phyloP scores from a whole-genome alignment of 352 stramenopile genomes.

The Phytophthora brassicae region DNA sequence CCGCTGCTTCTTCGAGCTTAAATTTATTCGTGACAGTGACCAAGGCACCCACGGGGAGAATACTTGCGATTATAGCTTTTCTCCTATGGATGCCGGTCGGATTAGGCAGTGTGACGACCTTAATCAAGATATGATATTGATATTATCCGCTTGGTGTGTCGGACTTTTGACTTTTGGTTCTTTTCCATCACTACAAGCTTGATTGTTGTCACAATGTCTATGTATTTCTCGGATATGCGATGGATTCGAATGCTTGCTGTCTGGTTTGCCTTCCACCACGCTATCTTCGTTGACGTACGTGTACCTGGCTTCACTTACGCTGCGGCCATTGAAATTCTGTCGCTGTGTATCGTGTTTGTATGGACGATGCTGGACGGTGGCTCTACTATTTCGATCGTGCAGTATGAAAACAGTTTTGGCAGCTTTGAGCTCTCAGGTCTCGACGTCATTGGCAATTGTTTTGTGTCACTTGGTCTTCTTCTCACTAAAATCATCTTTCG shows the following conservation, averaged over 20 bases:
- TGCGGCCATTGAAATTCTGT: conserved; percentile 16
- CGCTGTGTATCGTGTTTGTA: conserved; percentile 9
- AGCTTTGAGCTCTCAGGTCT: conserved; percentile 19
- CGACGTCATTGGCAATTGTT: conserved; percentile 29
- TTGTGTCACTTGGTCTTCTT: conserved; percentile 28
- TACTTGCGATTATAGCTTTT: conserved; percentile 15
- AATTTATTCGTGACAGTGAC: conserved; percentile 19
- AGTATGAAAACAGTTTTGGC: conserved; percentile 15
- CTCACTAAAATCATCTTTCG: conserved; percentile 31
- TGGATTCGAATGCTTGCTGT: conserved; percentile 23
- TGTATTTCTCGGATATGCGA: conserved; percentile 30
- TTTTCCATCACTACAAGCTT: conserved; percentile 31
- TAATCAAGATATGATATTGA: conserved; percentile 46
- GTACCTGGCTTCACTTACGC: conserved; percentile 20
- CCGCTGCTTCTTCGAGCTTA: conserved; percentile 14
- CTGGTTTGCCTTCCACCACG: conserved; percentile 32
- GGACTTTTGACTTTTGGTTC: conserved; percentile 49
- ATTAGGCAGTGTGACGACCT: conserved; percentile 20
- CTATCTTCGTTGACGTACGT: conserved; percentile 32
- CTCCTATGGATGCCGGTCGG: conserved; percentile 23
- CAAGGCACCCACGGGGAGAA: not conserved
- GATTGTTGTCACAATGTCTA: conserved; percentile 27
- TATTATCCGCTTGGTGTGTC: conserved; percentile 28
- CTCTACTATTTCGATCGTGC: conserved; percentile 12
- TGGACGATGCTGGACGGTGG: conserved; percentile 22